Percentiles rank a stretch among this genome's conserved stretches.
phyloP scores from a whole-genome alignment of 257 asterid genomes.

The Nicotiana attenuata region DNA sequence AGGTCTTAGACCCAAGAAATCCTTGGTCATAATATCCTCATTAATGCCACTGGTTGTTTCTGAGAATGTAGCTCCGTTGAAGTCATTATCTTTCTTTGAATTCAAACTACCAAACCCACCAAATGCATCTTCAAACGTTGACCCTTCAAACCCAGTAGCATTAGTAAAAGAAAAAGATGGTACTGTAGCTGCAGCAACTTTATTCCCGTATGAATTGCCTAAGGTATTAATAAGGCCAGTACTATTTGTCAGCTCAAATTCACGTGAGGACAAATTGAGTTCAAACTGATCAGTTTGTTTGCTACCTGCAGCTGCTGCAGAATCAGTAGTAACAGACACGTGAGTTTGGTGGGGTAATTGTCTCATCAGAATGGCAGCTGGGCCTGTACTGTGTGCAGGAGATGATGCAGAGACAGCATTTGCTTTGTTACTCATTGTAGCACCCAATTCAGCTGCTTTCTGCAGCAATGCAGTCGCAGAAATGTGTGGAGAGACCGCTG shows the following conservation, averaged over 20 bases:
- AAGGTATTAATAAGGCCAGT: conserved; percentile 38
- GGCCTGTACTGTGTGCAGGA: background rate
- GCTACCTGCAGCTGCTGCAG: background rate
- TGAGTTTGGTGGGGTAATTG: conserved; percentile 51
- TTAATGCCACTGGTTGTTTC: too few relatives aligned
- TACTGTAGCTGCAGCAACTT: conserved; percentile 31
- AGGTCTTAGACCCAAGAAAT: conserved; percentile 76
- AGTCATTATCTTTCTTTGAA: conserved; percentile 22
- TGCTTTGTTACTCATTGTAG: conserved; percentile 30
- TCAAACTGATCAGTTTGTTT: conserved; percentile 28
- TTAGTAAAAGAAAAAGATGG: conserved; percentile 16
- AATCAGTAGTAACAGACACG: conserved; percentile 42
- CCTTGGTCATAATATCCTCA: conserved; percentile 51
- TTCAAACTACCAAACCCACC: conserved; percentile 34
- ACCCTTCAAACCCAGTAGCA: conserved; percentile 31
- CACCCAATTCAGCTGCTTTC: conserved; percentile 78
- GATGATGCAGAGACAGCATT: background rate
- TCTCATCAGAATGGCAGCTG: conserved; percentile 21
- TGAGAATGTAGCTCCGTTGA: background rate
- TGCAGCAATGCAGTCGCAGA: conserved; percentile 91
- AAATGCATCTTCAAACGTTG: conserved; percentile 46
- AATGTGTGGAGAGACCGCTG: conserved; percentile 45
- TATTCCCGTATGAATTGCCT: conserved; percentile 44
- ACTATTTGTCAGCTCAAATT: conserved; percentile 22
- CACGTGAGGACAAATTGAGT: conserved; percentile 70